A percentile compares a stretch with the other conserved stretches of the same genome.
Evolutionary conservation across 164 flowering plant genomes (phyloP).

Genomic region (Aristolochia contorta): DNA sequence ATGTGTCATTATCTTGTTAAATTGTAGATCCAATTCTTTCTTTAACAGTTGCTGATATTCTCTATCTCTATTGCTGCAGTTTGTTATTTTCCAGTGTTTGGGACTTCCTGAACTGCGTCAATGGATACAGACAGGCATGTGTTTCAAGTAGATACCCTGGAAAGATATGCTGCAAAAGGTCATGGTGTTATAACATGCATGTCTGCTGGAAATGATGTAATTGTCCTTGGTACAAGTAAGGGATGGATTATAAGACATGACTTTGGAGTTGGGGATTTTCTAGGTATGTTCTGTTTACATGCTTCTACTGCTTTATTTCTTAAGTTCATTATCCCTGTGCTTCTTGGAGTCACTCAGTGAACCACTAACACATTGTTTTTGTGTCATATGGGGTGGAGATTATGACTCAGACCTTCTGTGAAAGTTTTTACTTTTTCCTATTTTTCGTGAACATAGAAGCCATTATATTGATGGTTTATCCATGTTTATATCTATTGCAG

Average conservation of each 20-base stretch:
- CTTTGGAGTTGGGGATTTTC: conserved; percentile 85
- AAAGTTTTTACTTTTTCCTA: background rate
- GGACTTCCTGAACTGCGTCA: background rate
- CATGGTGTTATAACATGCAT: conserved; percentile 82
- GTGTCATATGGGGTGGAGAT: no score
- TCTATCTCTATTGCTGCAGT: no score
- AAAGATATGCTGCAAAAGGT: conserved; percentile 83
- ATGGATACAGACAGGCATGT: conserved; percentile 71
- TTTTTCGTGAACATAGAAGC: background rate
- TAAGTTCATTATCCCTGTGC: background rate
- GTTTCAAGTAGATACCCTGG: conserved; percentile 81
- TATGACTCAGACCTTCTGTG: background rate
- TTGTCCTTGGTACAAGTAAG: conserved; percentile 81
- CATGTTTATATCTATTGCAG: conserved; percentile 20
- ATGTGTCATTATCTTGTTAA: no score
- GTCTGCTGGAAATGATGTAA: conserved; percentile 97
- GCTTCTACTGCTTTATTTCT: background rate
- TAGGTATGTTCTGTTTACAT: conserved; percentile 32
- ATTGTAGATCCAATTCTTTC: no score
- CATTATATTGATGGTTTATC: background rate
- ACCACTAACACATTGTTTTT: background rate
- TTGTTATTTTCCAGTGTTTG: no score
- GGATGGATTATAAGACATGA: conserved; percentile 96
- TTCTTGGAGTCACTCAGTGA: background rate
- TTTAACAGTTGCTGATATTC: no score